Evolutionary conservation across 2,329 filamentous ascomycete genomes (phyloP), one percentile per base, ranked within the genome.

Genomic region (Colletotrichum sp.): DNA sequence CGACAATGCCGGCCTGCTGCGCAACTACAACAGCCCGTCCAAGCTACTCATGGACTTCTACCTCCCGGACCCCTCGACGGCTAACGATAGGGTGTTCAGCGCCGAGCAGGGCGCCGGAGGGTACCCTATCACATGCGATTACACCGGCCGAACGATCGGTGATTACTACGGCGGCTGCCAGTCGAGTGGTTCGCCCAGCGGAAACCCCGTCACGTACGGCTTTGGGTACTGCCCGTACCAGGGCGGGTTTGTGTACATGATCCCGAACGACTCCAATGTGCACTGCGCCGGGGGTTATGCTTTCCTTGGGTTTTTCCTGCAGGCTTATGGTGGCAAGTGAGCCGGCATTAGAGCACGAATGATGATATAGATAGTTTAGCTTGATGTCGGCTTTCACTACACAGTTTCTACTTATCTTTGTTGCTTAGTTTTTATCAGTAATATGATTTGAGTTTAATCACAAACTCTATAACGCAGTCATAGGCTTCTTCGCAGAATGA

Each of bases 261-360:
- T 71, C 62, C 69, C 69, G n/a, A 71, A 71, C 18, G 59, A 57
- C 62, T 71, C 69, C 9, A 71, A 67, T 18, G 69, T 71, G 30
- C 69, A 32, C 18, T 71, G 69, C 13, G 60, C 62, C 2, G 62
- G 69, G 28, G 62, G 69, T 10, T 68, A 71, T 39, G 62, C 69
- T 71, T 68, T 67, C 49, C 13, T 57, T 12, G 62, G 69, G 30
- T 71, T 71, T 49, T 71, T 6, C 4, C 8, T 71, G 32, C 39
- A 67, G 32, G 8, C 69, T 8, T 71, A 71, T 2, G 39, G 39
- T n/a, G 39, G 39, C 0, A 44, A 44, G 9, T 44, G 39, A 44
- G 18, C 39, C 4, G 39, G 5, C 4, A 6, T 44, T n/a, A 2
- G 6, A n/a, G 39, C 39, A 1, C 6, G 18, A 3, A 44, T 2